Evolutionary conservation across 2,329 filamentous ascomycete species (phyloP).

Genomic region (Diaporthe citri): DNA sequence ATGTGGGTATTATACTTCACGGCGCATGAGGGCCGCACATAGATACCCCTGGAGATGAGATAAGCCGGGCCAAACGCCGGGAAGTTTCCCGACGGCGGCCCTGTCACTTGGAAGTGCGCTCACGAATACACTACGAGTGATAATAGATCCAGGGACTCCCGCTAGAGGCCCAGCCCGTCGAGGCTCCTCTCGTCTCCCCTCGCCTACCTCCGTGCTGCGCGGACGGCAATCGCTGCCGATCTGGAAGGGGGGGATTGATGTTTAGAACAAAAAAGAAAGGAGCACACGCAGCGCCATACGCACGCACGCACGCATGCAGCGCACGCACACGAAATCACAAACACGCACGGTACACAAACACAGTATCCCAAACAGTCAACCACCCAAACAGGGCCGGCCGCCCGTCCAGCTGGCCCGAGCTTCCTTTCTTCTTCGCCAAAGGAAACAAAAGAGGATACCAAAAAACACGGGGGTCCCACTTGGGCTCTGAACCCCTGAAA

Average conservation of each 20-base stretch:
- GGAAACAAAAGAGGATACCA: background rate
- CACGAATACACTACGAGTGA: background rate
- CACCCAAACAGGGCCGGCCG: background rate
- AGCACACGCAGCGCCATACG: no score
- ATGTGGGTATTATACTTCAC: background rate
- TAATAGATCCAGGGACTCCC: background rate
- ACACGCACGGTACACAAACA: background rate
- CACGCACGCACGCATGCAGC: background rate
- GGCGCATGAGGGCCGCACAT: background rate
- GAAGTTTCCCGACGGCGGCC: background rate
- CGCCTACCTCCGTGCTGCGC: background rate
- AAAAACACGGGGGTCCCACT: background rate
- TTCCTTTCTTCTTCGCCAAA: background rate
- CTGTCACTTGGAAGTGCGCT: background rate
- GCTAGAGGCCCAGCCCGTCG: background rate
- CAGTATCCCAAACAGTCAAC: background rate
- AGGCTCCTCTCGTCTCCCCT: background rate
- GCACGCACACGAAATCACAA: background rate
- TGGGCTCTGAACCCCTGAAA: background rate
- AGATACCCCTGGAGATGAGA: background rate
- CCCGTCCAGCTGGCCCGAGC: background rate
- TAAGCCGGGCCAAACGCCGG: background rate
- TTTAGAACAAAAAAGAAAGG: background rate
- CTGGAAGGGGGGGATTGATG: background rate
- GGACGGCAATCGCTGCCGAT: conserved; percentile 2